Conservation (phyloP, 768 basidiomycete species). For the Tricholomella constricta region DNA sequence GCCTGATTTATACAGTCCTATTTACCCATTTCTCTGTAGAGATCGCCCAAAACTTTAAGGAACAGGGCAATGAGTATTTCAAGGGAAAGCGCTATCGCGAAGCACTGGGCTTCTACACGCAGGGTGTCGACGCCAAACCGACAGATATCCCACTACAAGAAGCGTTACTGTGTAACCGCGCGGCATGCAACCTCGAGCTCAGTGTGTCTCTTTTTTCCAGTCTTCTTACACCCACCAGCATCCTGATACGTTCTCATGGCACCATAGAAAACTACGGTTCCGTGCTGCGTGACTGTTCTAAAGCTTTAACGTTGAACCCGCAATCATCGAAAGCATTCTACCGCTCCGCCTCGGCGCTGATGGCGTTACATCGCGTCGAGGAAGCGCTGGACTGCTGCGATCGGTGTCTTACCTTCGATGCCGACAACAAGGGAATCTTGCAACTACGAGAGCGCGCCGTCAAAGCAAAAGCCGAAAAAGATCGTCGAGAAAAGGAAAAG, state of each 20-base stretch:
- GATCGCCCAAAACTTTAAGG: conserved; percentile 89
- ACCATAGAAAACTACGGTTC: conserved; percentile 84
- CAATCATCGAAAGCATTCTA: conserved; percentile 83
- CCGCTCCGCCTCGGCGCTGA: conserved; percentile 77
- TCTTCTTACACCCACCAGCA: not conserved
- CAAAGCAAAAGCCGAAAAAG: conserved; percentile 49
- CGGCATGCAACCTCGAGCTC: conserved; percentile 90
- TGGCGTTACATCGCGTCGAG: conserved; percentile 70
- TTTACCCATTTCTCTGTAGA: conserved; percentile 47
- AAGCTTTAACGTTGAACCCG: conserved; percentile 61
- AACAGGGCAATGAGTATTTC: conserved; percentile 95
- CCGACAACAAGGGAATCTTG: conserved; percentile 55
- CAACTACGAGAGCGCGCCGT: conserved; percentile 48
- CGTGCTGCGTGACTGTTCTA: conserved; percentile 84
- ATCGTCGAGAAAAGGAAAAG: conserved; percentile 51
- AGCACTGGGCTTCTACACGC: conserved; percentile 86
- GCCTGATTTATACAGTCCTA: not conserved
- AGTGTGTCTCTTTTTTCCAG: conserved; percentile 44
- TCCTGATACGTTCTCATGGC: not conserved
- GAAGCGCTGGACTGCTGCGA: conserved; percentile 86
- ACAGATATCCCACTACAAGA: conserved; percentile 58
- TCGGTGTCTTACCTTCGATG: conserved; percentile 63
- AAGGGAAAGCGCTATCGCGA: conserved; percentile 85
- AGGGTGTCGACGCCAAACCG: conserved; percentile 86
- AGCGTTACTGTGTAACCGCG: conserved; percentile 83